Evolutionary conservation across 257 asterid species (phyloP).

Genomic region (Ilex aquifolium): DNA sequence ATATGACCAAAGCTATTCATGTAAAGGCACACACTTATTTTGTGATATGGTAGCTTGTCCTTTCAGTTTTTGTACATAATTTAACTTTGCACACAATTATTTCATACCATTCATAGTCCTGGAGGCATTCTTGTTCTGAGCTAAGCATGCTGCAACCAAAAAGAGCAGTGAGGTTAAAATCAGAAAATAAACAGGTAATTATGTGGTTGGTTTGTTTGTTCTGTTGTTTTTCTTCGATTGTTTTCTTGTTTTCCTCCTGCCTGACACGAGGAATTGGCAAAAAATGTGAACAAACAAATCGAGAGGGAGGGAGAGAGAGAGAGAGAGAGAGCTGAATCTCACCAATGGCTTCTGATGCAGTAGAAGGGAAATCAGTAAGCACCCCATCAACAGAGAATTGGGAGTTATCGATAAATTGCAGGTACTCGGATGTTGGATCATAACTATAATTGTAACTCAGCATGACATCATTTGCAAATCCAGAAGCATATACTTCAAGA

Average conservation of each 20-base stretch:
- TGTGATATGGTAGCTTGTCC: too few relatives aligned
- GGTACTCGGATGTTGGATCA: slow-evolving; percentile 76
- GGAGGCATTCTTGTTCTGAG: slow-evolving; percentile 44
- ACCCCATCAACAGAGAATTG: slow-evolving; percentile 81
- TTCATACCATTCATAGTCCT: slow-evolving; percentile 43
- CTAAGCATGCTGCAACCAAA: slow-evolving; percentile 11
- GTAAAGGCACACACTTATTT: background rate
- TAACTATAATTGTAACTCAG: slow-evolving; percentile 78
- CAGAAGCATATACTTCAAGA: slow-evolving; percentile 58
- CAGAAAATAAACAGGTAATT: background rate
- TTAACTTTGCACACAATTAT: background rate
- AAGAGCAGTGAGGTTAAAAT: background rate
- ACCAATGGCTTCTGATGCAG: slow-evolving; percentile 86
- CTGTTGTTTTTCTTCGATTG: background rate
- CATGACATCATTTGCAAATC: slow-evolving; percentile 68
- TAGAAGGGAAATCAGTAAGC: slow-evolving; percentile 70
- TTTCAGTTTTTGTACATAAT: background rate
- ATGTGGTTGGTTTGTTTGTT: background rate
- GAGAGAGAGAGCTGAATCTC: slow-evolving; percentile 33
- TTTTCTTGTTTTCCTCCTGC: too few relatives aligned
- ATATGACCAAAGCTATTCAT: slow-evolving; percentile 48
- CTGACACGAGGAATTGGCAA: background rate
- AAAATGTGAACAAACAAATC: too few relatives aligned
- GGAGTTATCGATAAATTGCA: slow-evolving; percentile 51
- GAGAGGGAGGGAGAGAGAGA: slow-evolving; percentile 21